A percentile compares a stretch with the other conserved stretches of the same genome.
These are phyloP conservation scores for Suillus lakei DNA, from an alignment of 768 basidiomycete species.

Conservation along the genomic window DNA sequence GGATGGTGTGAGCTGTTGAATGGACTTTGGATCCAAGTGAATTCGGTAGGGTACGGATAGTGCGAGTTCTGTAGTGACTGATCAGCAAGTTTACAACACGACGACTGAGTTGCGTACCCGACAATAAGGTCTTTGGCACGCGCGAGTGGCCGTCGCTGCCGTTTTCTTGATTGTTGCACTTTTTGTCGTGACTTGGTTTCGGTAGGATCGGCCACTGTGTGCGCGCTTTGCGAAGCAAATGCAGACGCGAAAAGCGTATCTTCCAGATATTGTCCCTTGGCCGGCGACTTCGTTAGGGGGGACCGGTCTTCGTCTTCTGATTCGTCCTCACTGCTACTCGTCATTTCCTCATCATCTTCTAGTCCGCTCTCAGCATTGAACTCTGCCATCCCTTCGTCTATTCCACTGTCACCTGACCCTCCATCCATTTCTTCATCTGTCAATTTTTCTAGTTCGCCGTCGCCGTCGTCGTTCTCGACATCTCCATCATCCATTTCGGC, in stretches of 20 bases:
- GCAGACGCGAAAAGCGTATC: slow-evolving; percentile 68
- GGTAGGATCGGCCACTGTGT: slow-evolving; percentile 26
- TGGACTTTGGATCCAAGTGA: slow-evolving; percentile 32
- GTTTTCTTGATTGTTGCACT: slow-evolving; percentile 22
- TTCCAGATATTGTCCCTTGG: slow-evolving; percentile 59
- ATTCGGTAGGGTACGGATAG: slow-evolving; percentile 51
- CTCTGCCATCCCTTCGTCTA: slow-evolving; percentile 18
- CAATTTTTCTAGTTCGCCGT: slow-evolving; percentile 16
- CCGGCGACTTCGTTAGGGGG: slow-evolving; percentile 19
- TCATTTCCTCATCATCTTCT: slow-evolving; percentile 20
- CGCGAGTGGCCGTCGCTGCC: slow-evolving; percentile 36
- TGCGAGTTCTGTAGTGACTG: slow-evolving; percentile 49
- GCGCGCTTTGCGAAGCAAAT: slow-evolving; percentile 42
- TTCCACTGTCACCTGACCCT: slow-evolving; percentile 22
- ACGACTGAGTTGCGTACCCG: slow-evolving; percentile 45
- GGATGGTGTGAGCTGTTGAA: slow-evolving; percentile 47
- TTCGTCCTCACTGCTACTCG: slow-evolving; percentile 25
- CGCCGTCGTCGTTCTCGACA: slow-evolving; percentile 26
- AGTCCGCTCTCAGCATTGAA: slow-evolving; percentile 7
- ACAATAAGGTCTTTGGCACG: slow-evolving; percentile 55
- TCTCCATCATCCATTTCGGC: slow-evolving; percentile 25
- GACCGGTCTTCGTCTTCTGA: slow-evolving; percentile 8
- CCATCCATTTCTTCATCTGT: slow-evolving; percentile 15
- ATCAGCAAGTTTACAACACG: slow-evolving; percentile 2
- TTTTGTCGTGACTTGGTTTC: slow-evolving; percentile 26